Percentiles rank a stretch among this genome's conserved stretches.
These are phyloP conservation scores for Fusarium beomiforme DNA, from an alignment of 2,329 filamentous ascomycete genomes.

Conservation along the genomic window DNA sequence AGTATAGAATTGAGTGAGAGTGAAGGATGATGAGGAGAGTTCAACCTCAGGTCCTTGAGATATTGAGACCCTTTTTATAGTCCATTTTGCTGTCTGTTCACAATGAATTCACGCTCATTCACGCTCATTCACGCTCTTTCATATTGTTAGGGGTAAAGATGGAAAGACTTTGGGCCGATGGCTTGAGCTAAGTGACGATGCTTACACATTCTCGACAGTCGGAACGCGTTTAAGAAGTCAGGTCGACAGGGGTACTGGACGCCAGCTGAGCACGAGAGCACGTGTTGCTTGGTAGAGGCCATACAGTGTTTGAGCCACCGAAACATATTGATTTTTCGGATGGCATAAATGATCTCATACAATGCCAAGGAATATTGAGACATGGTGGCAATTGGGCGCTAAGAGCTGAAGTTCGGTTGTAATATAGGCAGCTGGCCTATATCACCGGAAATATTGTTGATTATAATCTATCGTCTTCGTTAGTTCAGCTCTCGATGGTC, in stretches of 20 bases:
- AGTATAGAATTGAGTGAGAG: not conserved
- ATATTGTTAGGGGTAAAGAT: conserved; percentile 3
- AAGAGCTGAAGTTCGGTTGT: not conserved
- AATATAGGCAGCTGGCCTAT: conserved; percentile 20
- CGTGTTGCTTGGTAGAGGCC: conserved; percentile 5
- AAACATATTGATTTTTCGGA: not conserved
- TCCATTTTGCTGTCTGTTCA: not conserved
- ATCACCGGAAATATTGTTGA: conserved; percentile 10
- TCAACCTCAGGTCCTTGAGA: not conserved
- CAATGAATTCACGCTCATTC: not conserved
- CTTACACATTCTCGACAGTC: conserved; percentile 31
- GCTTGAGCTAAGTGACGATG: conserved; percentile 31
- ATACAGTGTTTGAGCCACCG: conserved; percentile 15
- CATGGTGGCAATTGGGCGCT: not conserved
- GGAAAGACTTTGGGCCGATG: conserved; percentile 34
- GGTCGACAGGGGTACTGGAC: not conserved
- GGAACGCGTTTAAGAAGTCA: conserved; percentile 33
- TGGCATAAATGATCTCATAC: not conserved
- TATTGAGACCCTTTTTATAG: conserved; percentile 27
- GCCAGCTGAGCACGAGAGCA: conserved; percentile 35
- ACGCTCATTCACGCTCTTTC: not conserved
- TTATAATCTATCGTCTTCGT: not conserved
- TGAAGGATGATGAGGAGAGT: not conserved
- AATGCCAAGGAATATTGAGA: not conserved
- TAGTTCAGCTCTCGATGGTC: not conserved